Evolutionary conservation across 192 early-diverging fungal genomes (phyloP).

Genomic region (Backusella psychrophila): DNA sequence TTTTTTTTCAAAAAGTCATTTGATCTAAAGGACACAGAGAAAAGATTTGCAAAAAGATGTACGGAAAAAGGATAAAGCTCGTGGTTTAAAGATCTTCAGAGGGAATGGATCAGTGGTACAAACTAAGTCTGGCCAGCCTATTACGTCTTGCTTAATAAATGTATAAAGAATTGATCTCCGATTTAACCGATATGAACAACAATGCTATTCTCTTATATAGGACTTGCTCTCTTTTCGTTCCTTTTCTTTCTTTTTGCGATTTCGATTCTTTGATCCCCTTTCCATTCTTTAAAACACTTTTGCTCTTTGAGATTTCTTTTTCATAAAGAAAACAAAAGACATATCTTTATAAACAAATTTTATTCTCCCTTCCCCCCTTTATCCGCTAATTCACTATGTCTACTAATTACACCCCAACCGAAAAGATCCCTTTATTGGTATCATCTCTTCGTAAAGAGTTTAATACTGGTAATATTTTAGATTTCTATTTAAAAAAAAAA

Average conservation of each 20-base stretch:
- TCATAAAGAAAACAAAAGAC: background rate
- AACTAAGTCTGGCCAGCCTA: background rate
- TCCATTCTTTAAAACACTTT: background rate
- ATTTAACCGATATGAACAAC: conserved; percentile 7
- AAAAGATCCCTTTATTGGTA: conserved; percentile 14
- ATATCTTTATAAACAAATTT: background rate
- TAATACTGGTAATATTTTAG: conserved; percentile 19
- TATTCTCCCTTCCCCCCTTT: background rate
- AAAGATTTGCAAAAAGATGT: background rate
- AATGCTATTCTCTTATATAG: background rate
- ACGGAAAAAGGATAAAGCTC: background rate
- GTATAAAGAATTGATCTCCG: background rate
- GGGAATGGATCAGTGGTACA: background rate
- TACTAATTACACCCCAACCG: conserved; percentile 10
- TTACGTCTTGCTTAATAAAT: background rate
- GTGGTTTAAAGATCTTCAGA: background rate
- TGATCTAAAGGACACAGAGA: background rate
- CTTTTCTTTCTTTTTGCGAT: background rate
- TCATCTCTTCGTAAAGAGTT: conserved; percentile 13
- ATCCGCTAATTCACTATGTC: conserved; percentile 4
- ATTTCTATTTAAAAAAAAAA: too few relatives aligned
- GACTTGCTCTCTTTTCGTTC: background rate
- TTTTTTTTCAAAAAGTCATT: background rate
- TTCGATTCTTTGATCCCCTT: background rate
- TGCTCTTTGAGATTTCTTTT: background rate